Percentiles rank a stretch among this genome's conserved stretches.
These are phyloP conservation scores for Pyricularia pennisetigena DNA, from an alignment of 2,329 filamentous ascomycete species.

Conservation along the genomic window DNA sequence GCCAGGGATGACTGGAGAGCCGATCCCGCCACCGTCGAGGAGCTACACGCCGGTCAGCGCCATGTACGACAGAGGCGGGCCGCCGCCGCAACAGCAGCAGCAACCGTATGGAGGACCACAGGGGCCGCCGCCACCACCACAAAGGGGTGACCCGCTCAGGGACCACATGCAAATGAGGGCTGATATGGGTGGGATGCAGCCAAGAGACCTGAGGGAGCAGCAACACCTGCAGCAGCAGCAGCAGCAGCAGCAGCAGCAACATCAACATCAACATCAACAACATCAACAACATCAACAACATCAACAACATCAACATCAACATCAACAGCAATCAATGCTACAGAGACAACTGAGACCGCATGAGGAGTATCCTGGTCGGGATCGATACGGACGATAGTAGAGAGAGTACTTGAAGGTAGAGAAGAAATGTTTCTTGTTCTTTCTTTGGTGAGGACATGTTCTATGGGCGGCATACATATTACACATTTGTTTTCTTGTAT, in stretches of 20 bases:
- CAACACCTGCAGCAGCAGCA: constrained; percentile 1
- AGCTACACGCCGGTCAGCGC: constrained; percentile 18
- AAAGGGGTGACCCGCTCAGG: background rate
- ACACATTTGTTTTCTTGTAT: background rate
- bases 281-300: constrained; percentile 9
- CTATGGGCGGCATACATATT: background rate
- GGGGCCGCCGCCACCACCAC: constrained; percentile 5
- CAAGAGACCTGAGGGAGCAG: background rate
- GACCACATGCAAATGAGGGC: background rate
- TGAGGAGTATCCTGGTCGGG: constrained; percentile 13
- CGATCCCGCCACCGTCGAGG: constrained; percentile 8
- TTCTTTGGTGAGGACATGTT: background rate
- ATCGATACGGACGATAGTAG: constrained; percentile 5
- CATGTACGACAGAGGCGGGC: constrained; percentile 16
- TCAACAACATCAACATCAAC: constrained; percentile 1
- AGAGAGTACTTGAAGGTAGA: background rate
- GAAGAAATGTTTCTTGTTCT: background rate
- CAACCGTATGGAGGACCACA: constrained; percentile 7
- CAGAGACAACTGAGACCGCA: constrained; percentile 12
- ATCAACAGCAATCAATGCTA: constrained; percentile 9
- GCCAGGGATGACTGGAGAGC: constrained; percentile 8
- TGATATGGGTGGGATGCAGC: background rate
- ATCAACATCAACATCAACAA: background rate
- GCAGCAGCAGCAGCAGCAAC: constrained; percentile 7
- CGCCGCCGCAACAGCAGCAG: constrained; percentile 7